Percentiles rank a stretch among this genome's conserved stretches.
Conservation (phyloP, 352 stramenopile species). For the Pythium guiyangense region DNA sequence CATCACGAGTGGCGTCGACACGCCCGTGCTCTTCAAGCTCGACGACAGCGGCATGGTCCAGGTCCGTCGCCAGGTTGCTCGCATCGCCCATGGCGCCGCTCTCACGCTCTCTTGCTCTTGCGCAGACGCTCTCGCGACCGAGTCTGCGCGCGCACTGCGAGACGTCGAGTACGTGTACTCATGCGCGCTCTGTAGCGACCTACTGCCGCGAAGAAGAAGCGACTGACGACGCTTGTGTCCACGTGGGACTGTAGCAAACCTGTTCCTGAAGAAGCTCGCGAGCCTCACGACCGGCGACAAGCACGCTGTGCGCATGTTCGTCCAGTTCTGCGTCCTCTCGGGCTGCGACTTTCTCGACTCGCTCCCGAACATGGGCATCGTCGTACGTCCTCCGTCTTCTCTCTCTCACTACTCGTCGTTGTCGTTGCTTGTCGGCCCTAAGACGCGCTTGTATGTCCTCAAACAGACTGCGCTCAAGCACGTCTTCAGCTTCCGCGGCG, state of each 20-base stretch:
- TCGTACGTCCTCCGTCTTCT: conserved; percentile 47
- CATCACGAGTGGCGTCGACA: conserved; percentile 40
- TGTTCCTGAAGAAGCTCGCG: conserved; percentile 56
- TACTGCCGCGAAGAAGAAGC: not conserved
- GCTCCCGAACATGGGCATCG: conserved; percentile 68
- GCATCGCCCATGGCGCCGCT: not conserved
- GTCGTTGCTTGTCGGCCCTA: too few species aligned
- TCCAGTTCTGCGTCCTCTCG: conserved; percentile 70
- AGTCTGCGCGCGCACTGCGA: conserved; percentile 48
- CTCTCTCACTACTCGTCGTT: not conserved
- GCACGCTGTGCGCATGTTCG: conserved; percentile 66
- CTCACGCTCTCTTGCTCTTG: not conserved
- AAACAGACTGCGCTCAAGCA: conserved; percentile 67
- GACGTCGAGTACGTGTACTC: conserved; percentile 20
- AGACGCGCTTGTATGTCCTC: not conserved
- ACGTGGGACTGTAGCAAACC: conserved; percentile 19
- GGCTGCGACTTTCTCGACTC: conserved; percentile 78
- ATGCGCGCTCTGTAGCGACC: too few species aligned
- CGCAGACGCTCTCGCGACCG: conserved; percentile 42
- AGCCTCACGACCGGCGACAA: conserved; percentile 48
- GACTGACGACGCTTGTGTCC: not conserved
- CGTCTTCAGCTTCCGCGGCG: conserved; percentile 66
- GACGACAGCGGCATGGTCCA: conserved; percentile 60
- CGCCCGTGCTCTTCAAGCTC: conserved; percentile 65
- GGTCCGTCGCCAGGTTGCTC: conserved; percentile 10